These are phyloP conservation scores for Monilinia polystroma DNA, from an alignment of 2,329 filamentous ascomycete species.

Conservation along the genomic window DNA sequence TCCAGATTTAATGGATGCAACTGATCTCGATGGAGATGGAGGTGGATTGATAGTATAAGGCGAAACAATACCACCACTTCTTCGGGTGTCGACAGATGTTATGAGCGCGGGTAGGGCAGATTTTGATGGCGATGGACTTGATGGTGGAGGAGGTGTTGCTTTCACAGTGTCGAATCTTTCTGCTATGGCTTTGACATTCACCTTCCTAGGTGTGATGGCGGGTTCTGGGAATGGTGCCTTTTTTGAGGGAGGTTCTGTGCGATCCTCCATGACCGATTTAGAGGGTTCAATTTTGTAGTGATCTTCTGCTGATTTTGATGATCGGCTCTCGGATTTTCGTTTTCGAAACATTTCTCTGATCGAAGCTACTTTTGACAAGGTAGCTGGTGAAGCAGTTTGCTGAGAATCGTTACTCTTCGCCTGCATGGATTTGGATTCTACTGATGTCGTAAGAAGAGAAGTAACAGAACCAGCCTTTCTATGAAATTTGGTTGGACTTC, in stretches of 20 bases:
- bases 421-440: not conserved
- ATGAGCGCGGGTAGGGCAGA: not conserved
- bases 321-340: constrained; percentile 18
- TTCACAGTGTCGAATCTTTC: constrained; percentile 35
- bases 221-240: constrained; percentile 4
- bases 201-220: constrained; percentile 8
- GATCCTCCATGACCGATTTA: not conserved
- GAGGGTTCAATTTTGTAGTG: constrained; percentile 6
- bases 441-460: not conserved
- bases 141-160: constrained; percentile 23
- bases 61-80: constrained; percentile 29
- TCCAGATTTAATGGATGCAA: constrained; percentile 31
- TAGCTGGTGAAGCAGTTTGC: constrained; percentile 5
- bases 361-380: constrained; percentile 20
- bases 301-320: constrained; percentile 8
- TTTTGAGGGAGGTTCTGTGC: not conserved
- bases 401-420: not conserved
- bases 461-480: not conserved
- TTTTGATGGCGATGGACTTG: constrained; percentile 24
- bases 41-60: constrained; percentile 35
- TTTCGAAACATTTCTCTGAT: constrained; percentile 21
- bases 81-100: constrained; percentile 19
- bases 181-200: constrained; percentile 37
- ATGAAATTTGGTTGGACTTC: not conserved
- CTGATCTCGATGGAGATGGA: constrained; percentile 34